phyloP scores from a whole-genome alignment of 2,329 filamentous ascomycete species.

The Aspergillus phoenicis region DNA sequence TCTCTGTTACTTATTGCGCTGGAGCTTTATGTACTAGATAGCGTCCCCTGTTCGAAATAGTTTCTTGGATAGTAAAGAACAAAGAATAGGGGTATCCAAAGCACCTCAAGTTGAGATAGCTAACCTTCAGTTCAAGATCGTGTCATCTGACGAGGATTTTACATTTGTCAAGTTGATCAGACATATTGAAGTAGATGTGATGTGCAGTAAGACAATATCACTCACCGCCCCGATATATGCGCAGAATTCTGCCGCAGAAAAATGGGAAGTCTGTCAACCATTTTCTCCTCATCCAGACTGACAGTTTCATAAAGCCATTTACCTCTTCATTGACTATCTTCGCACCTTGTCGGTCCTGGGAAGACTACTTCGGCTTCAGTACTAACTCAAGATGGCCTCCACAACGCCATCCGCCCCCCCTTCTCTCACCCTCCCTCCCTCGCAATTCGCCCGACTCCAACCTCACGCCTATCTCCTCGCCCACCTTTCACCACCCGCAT shows the following conservation, averaged over 20 bases:
- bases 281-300: not conserved
- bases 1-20: too few species aligned
- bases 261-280: not conserved
- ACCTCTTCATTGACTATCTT: not conserved
- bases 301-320: not conserved
- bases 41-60: too few species aligned
- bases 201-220: not conserved
- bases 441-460: constrained; percentile 78
- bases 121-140: too few species aligned
- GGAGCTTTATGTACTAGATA: too few species aligned
- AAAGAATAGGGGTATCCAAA: too few species aligned
- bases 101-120: too few species aligned
- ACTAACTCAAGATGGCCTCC: constrained; percentile 12
- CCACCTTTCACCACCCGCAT: constrained; percentile 68
- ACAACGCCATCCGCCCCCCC: constrained; percentile 31
- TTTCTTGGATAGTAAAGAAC: too few species aligned
- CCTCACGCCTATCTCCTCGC: constrained; percentile 88
- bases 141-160: too few species aligned
- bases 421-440: constrained; percentile 65
- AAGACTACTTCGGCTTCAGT: not conserved
- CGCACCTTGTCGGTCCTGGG: not conserved
- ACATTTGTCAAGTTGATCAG: too few species aligned
- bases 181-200: too few species aligned
- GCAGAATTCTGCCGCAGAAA: constrained; percentile 9
- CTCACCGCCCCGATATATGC: not conserved